Conservation (phyloP, 2,329 filamentous ascomycete genomes). For the Thyridium curvatum region DNA sequence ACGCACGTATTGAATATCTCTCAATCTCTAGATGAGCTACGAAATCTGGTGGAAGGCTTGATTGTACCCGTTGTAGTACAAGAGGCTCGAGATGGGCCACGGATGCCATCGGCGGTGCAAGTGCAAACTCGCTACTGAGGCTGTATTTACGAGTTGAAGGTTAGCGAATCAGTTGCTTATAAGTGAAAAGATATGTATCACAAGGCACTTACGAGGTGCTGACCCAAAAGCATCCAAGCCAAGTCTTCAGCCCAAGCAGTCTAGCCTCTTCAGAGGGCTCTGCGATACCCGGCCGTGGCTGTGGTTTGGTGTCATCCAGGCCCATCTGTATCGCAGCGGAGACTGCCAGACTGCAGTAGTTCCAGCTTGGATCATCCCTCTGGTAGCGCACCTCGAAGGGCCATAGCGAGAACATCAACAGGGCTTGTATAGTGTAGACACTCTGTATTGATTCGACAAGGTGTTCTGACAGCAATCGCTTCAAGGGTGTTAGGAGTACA, state of each 20-base stretch:
- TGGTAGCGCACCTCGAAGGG: slow-evolving; percentile 2
- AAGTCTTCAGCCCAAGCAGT: neutral
- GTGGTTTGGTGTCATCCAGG: slow-evolving; percentile 1
- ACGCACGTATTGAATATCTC: neutral
- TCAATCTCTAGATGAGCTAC: slow-evolving; percentile 1
- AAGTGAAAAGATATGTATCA: too few species aligned
- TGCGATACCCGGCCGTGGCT: too few species aligned
- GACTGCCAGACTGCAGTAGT: slow-evolving; percentile 4
- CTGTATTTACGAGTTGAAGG: too few species aligned
- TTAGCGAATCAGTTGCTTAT: too few species aligned
- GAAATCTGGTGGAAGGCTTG: slow-evolving; percentile 1
- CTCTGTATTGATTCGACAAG: neutral
- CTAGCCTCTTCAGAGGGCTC: too few species aligned
- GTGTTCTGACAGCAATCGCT: neutral
- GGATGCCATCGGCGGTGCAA: slow-evolving; percentile 1
- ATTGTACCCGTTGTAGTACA: neutral
- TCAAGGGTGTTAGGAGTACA: neutral
- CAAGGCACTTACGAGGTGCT: neutral
- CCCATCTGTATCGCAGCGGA: slow-evolving; percentile 2
- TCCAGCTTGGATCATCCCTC: slow-evolving; percentile 4
- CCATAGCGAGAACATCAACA: slow-evolving; percentile 3
- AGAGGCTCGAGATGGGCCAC: neutral
- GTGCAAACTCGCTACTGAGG: neutral
- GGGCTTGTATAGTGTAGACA: slow-evolving; percentile 3
- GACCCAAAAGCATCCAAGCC: neutral